phyloP scores from a whole-genome alignment of 306 rosid genomes.

The Quercus alba region DNA sequence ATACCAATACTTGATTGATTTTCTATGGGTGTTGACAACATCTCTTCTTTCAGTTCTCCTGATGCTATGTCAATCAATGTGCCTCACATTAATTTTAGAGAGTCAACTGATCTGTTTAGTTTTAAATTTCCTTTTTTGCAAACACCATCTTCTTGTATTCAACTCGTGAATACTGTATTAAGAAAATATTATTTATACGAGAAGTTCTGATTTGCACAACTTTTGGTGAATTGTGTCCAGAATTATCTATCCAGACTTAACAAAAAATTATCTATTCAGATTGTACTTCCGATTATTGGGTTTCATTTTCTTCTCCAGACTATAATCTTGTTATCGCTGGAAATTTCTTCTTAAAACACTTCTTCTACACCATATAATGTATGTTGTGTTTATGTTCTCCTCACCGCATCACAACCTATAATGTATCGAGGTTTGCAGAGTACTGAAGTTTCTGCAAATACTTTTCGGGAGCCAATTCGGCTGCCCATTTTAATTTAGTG shows the following conservation, averaged over 20 bases:
- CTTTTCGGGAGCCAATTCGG: not conserved
- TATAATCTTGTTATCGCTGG: no score
- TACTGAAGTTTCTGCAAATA: not conserved
- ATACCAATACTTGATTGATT: not conserved
- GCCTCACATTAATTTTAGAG: not conserved
- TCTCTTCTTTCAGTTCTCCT: slow-evolving; percentile 13
- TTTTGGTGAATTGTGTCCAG: no score
- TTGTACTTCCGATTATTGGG: not conserved
- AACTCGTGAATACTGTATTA: not conserved
- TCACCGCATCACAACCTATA: not conserved
- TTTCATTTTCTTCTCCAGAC: not conserved
- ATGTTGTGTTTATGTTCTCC: no score
- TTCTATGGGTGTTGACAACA: not conserved
- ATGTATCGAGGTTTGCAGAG: not conserved
- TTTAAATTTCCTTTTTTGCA: not conserved
- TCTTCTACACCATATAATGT: no score
- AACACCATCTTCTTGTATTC: not conserved
- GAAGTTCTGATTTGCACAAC: not conserved
- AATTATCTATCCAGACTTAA: not conserved
- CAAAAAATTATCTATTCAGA: not conserved
- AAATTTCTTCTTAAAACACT: no score
- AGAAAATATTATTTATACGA: not conserved
- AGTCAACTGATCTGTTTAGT: not conserved
- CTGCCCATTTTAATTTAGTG: not conserved
- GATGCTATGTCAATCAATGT: slow-evolving; percentile 1